phyloP scores from a whole-genome alignment of 176 grass and related monocot genomes.

The Triticum turgidum region DNA sequence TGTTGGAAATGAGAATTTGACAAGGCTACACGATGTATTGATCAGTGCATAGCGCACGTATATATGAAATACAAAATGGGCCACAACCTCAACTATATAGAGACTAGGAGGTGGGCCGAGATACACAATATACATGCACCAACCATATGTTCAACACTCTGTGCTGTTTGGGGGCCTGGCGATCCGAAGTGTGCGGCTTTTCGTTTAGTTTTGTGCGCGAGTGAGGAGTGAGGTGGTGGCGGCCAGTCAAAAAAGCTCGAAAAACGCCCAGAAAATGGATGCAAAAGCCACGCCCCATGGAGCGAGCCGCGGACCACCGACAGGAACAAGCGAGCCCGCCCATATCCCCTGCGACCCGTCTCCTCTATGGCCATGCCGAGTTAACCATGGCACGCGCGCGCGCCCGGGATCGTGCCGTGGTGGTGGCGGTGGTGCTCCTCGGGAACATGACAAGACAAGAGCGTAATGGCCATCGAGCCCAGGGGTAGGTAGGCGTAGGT shows the following conservation, averaged over 20 bases:
- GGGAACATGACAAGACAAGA: not conserved
- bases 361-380: no score
- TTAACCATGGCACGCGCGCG: no score
- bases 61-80: no score
- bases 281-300: not conserved
- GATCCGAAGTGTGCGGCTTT: not conserved
- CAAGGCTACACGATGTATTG: no score
- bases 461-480: not conserved
- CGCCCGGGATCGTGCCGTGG: not conserved
- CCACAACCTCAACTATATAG: no score
- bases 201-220: not conserved
- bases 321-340: not conserved
- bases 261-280: not conserved
- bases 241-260: constrained; percentile 12
- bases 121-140: no score
- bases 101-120: no score
- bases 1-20: no score
- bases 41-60: no score
- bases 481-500: not conserved
- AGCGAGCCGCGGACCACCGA: not conserved
- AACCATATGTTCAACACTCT: not conserved
- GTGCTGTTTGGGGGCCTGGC: not conserved
- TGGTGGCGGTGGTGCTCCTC: not conserved
- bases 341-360: not conserved
- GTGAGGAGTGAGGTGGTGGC: not conserved